Evolutionary conservation across 2,329 filamentous ascomycete species (phyloP), one percentile per base, ranked within the genome.

Genomic region (Coniochaeta sp.): DNA sequence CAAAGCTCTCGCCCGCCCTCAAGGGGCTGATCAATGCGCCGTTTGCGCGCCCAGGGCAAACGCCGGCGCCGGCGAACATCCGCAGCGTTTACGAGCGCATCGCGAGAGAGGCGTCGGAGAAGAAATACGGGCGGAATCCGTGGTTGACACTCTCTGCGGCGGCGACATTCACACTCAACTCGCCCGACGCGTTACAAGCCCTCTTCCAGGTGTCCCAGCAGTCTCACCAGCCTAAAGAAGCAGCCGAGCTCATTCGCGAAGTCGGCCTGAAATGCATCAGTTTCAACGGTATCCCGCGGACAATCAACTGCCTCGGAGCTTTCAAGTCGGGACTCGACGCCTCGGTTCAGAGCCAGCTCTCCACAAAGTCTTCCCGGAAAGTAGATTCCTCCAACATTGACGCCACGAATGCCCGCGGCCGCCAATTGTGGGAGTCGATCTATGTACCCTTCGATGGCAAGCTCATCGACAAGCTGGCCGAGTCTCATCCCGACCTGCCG

Each of bases 161-260:
- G 34, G 87, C 90, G 19, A 91, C 90, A 1, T 90, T 93, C 76
- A 95, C 91, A 1, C 85, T 95, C 78, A 95, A 96, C 77, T 92
- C 90, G 1, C 90, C 90, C 26, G 88, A 89, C 61, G 89, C 89
- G 3, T 83, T 93, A 65, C 75, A 83, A 4, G 74, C 81, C 24
- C 81, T 93, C 14, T 87, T 86, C 74, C 69, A 80, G 60, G 73
- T 83, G 34, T 81, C 81, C 12, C 77, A 34, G 28, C 33, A 31
- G 63, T 58, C 16, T 60, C 63, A 68, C 58, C 66, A 66, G 36
- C 70, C 75, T 16, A 75, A 82, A 2, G 75, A 79, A 28, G 78
- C 82, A 36, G 89, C 88, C 63, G 88, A 90, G 70, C 79, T 90
- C 61, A 89, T 91, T 78, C 85, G 89, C 67, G 89, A 91, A 66